A percentile compares a stretch with the other conserved stretches of the same genome.
These are phyloP conservation scores for Dothideomycetes sp. DNA, from an alignment of 2,329 filamentous ascomycete species.

Conservation along the genomic window DNA sequence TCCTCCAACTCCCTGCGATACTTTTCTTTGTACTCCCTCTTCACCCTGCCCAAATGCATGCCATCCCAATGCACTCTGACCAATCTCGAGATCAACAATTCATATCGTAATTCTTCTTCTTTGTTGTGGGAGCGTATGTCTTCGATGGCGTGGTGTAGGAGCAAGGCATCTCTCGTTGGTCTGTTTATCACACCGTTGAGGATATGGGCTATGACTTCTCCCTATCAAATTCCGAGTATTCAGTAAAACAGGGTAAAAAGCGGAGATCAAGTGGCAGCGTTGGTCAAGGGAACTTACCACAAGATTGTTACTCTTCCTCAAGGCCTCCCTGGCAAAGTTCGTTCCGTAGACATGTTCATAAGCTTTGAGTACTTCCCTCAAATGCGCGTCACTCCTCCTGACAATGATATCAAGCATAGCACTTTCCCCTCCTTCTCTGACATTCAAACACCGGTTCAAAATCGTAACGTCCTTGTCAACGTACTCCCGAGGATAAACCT, in stretches of 20 bases:
- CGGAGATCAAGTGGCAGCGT: too few species aligned
- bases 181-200: slow-evolving; percentile 96
- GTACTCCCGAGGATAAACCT: slow-evolving; percentile 50
- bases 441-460: slow-evolving; percentile 60
- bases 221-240: slow-evolving; percentile 42
- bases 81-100: slow-evolving; percentile 78
- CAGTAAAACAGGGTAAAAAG: not conserved
- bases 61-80: slow-evolving; percentile 91
- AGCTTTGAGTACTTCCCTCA: slow-evolving; percentile 66
- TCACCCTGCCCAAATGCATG: slow-evolving; percentile 68
- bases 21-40: slow-evolving; percentile 67
- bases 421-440: slow-evolving; percentile 70
- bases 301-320: slow-evolving; percentile 82
- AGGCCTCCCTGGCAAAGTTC: slow-evolving; percentile 81
- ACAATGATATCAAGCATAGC: slow-evolving; percentile 82
- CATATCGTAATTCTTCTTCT: slow-evolving; percentile 54
- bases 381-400: slow-evolving; percentile 67
- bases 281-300: slow-evolving; percentile 58
- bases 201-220: slow-evolving; percentile 87
- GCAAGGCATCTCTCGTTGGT: slow-evolving; percentile 81
- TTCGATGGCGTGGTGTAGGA: slow-evolving; percentile 77
- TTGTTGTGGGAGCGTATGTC: slow-evolving; percentile 38
- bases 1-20: slow-evolving; percentile 68
- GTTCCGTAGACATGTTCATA: slow-evolving; percentile 66
- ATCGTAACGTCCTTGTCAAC: slow-evolving; percentile 58